Base-by-base conservation (phyloP, 176 grass and related monocot genomes). In the bread wheat (Triticum aestivum) region DNA sequence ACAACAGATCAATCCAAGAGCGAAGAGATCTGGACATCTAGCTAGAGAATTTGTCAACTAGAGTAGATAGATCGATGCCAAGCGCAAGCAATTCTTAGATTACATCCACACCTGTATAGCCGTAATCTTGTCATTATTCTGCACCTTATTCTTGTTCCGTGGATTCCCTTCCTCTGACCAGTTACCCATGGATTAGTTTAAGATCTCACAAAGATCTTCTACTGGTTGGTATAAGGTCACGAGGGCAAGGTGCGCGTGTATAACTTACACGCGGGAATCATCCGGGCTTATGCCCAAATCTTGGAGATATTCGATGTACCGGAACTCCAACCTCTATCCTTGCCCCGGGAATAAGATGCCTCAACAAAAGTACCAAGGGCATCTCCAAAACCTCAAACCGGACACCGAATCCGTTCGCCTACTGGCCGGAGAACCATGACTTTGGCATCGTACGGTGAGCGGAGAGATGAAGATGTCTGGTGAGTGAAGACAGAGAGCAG, bases 231-330 rank as follows among this genome's bases (percentile, higher is more conserved):
- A 75, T 14, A 18, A 65, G 27, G 26, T 86, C 79, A 47, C 24
- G 61, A 70, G 14, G 29, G 24, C 18, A 56, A 58, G 12, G 32
- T 6, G n/a, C 29, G 15, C 6, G 71, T 44, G 45, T n/a, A 44
- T 77, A 88, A 45, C 59, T 69, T 69, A 61, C 61, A 44, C 41
- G 12, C 12, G 32, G 5, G 59, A 39, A 69, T 88, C 63, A 7
- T 77, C 68, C 26, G 7, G 30, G 26, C 20, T 78, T 83, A 78
- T 27, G 27, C 63, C 63, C 63, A 78, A 42, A 88, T 88, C 86
- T 78, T 83, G 73, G 52, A 83, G 12, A 88, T 88, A 88, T 83
- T 75, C 72, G 2, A 11, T 52, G 37, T 62, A 71, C 63, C 80
- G 37, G 20, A 61, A 83, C 20, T 83, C 80, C 73, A 71, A 47